phyloP scores from a whole-genome alignment of 345 rosid species.

The Cardamine occulta region DNA sequence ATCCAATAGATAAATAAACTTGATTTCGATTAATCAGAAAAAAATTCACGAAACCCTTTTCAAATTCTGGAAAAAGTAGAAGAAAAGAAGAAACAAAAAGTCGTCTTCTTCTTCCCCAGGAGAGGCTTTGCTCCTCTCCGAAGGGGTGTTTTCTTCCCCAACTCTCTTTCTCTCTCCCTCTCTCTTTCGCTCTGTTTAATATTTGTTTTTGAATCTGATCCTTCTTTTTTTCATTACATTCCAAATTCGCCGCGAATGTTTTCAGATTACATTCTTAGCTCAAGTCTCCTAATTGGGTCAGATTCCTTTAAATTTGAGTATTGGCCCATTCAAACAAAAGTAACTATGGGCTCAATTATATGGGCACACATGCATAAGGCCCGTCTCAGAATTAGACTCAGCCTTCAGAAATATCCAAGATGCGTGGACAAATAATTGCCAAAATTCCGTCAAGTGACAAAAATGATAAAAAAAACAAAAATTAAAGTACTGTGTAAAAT shows the following conservation, averaged over 20 bases:
- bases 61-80: not conserved
- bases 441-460: too few relatives aligned
- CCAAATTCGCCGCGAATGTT: not conserved
- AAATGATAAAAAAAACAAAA: too few relatives aligned
- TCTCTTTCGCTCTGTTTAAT: conserved; percentile 13
- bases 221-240: not conserved
- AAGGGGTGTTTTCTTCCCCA: conserved; percentile 28
- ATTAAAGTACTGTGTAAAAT: not conserved
- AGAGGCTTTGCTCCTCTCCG: conserved; percentile 30
- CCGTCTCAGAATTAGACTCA: not conserved
- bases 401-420: not conserved
- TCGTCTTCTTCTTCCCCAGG: conserved; percentile 19
- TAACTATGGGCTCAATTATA: not conserved
- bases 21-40: not conserved
- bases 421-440: not conserved
- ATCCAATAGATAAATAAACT: not conserved
- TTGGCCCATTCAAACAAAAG: not conserved
- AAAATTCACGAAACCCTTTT: not conserved
- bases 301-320: not conserved
- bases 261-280: not conserved
- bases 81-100: not conserved
- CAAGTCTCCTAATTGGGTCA: not conserved
- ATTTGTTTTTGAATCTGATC: not conserved
- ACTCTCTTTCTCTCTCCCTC: not conserved
- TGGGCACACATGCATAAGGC: not conserved